Base-by-base conservation (phyloP, 2,329 filamentous ascomycete species). In the Diplocarpon mali region DNA sequence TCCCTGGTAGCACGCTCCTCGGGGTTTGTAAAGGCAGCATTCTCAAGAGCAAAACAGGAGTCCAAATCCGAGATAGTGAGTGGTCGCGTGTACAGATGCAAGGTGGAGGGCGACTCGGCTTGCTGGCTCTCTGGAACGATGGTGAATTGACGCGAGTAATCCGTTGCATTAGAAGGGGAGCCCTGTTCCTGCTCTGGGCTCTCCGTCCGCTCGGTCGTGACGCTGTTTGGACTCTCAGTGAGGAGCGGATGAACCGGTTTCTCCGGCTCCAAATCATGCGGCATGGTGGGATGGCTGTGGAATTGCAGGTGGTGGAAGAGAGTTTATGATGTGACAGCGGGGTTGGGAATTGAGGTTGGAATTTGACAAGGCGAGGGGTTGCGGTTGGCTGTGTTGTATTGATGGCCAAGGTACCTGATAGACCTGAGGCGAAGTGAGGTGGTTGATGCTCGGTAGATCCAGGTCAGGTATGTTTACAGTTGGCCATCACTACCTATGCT, bases 41-140 rank as follows among this genome's bases (percentile, higher is more conserved):
- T 68, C 59, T 80, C 76, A 28, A 80, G 64, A 5, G 67, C 67
- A 17, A 74, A 60, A 51, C 72, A 75, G 7, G 74, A 76, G 28
- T 81, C 76, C 39, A 82, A 61, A 55, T 87, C 80, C 20, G 73
- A 74, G 38, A 75, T 64, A 34, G 76, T 85, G 40, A 95, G 71
- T 24, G 83, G 75, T 42, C 85, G 78, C n/a, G 84, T 74, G 57
- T 84, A 83, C 20, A 86, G 79, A 57, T 85, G 75, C 57, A 86
- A 75, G 40, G 75, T 69, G 56, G 81, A 79, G 9, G 50, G 46
- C 34, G 42, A 38, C 35, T 49, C 51, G 48, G 41, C 42, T 36
- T 57, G 54, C 34, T 60, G 52, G 27, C 51, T 44, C 14, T 49
- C 41, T 5, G 55, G 51, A 38, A 57, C 31, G 38, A 59, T 52